These are phyloP conservation scores for Teunomyces gatunensis DNA, from an alignment of 805 yeast genomes.

Conservation along the genomic window DNA sequence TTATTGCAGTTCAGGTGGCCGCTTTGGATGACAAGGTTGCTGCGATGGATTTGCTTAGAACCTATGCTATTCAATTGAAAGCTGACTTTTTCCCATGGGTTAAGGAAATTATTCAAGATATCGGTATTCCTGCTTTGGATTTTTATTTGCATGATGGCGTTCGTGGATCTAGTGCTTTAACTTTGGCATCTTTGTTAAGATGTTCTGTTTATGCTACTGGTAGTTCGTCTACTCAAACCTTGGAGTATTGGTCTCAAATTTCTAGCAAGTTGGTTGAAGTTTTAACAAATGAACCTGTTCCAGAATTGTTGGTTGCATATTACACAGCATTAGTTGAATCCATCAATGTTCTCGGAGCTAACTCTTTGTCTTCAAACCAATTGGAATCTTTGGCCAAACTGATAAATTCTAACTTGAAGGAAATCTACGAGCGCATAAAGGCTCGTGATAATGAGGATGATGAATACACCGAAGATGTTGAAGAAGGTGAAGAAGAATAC, in stretches of 20 bases:
- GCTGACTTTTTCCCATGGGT: slow-evolving; percentile 83
- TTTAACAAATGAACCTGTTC: slow-evolving; percentile 73
- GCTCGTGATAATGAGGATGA: slow-evolving; percentile 75
- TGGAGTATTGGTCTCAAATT: slow-evolving; percentile 69
- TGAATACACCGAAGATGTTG: slow-evolving; percentile 84
- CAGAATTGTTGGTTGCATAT: slow-evolving; percentile 76
- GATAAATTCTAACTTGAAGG: slow-evolving; percentile 59
- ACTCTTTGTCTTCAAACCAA: slow-evolving; percentile 54
- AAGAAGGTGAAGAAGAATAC: slow-evolving; percentile 77
- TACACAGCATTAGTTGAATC: slow-evolving; percentile 70
- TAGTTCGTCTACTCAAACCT: slow-evolving; percentile 55
- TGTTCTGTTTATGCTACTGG: slow-evolving; percentile 59
- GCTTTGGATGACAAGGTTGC: slow-evolving; percentile 90
- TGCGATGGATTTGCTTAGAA: slow-evolving; percentile 83
- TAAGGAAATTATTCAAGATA: slow-evolving; percentile 68
- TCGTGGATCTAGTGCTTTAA: slow-evolving; percentile 82
- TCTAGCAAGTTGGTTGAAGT: slow-evolving; percentile 66
- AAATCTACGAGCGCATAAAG: slow-evolving; percentile 67
- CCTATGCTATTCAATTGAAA: slow-evolving; percentile 81
- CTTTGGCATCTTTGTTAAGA: slow-evolving; percentile 73
- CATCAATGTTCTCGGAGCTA: slow-evolving; percentile 64
- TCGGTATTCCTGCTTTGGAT: slow-evolving; percentile 84
- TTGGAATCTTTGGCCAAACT: slow-evolving; percentile 56
- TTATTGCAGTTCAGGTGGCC: slow-evolving; percentile 92
- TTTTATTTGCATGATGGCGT: slow-evolving; percentile 94